Percentiles rank a stretch among this genome's conserved stretches.
phyloP scores from a whole-genome alignment of 768 basidiomycete genomes.

The Naganishia vishniacii region DNA sequence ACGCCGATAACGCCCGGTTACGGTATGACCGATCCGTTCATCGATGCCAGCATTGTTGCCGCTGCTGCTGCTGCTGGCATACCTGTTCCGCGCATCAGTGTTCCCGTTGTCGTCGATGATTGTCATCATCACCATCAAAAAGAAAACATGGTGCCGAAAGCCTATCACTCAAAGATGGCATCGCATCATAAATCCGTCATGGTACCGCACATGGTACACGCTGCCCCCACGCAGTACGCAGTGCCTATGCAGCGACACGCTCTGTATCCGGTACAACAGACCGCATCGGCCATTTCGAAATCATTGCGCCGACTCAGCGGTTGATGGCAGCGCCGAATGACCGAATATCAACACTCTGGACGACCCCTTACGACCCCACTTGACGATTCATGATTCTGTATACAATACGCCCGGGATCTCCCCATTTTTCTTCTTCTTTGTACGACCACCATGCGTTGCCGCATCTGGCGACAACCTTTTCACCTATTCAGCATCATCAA shows the following conservation, averaged over 20 bases:
- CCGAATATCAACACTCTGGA: not conserved
- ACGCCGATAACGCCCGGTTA: slow-evolving; percentile 46
- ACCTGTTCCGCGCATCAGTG: slow-evolving; percentile 1
- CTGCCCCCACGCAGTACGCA: not conserved
- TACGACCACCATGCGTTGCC: too few relatives aligned
- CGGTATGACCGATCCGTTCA: slow-evolving; percentile 19
- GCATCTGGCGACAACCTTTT: too few relatives aligned
- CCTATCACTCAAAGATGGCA: slow-evolving; percentile 21
- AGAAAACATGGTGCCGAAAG: slow-evolving; percentile 43
- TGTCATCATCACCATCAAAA: slow-evolving; percentile 26
- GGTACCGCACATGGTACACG: not conserved
- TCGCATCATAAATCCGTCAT: not conserved
- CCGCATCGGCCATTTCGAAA: slow-evolving; percentile 15
- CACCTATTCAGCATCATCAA: too few relatives aligned
- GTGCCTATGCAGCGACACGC: slow-evolving; percentile 13
- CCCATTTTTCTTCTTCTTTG: not conserved
- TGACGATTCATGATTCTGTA: slow-evolving; percentile 10
- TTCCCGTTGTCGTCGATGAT: slow-evolving; percentile 25
- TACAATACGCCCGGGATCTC: slow-evolving; percentile 9
- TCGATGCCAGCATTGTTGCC: slow-evolving; percentile 25
- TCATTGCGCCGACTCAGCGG: slow-evolving; percentile 25
- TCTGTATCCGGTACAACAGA: slow-evolving; percentile 19
- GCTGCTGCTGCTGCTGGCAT: slow-evolving; percentile 33
- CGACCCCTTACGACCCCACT: slow-evolving; percentile 7
- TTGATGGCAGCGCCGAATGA: not conserved